Conservation (phyloP, 2,329 filamentous ascomycete species). For the Achaetomium macrosporum region DNA sequence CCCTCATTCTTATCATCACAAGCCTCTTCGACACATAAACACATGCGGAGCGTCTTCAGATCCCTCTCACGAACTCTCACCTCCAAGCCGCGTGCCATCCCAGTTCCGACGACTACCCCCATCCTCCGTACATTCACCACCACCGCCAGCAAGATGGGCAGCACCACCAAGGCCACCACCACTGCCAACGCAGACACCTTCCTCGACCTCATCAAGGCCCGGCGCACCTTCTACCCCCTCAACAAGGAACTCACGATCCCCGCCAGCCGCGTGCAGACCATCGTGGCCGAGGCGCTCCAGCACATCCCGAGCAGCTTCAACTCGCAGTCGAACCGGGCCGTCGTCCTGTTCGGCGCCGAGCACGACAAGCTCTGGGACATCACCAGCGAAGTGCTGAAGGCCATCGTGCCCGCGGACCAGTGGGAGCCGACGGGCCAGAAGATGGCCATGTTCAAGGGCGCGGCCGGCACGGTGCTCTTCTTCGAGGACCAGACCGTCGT, state of each 20-base stretch:
- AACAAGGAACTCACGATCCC: slow-evolving; percentile 57
- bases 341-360: slow-evolving; percentile 74
- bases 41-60: slow-evolving; percentile 1
- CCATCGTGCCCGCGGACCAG: slow-evolving; percentile 59
- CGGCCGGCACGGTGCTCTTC: slow-evolving; percentile 79
- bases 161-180: slow-evolving; percentile 42
- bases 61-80: not conserved
- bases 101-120: not conserved
- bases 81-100: not conserved
- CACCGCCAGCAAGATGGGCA: slow-evolving; percentile 37
- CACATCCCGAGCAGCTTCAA: slow-evolving; percentile 82
- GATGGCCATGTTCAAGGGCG: slow-evolving; percentile 57
- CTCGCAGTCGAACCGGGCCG: slow-evolving; percentile 72
- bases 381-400: slow-evolving; percentile 57
- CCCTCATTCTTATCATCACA: not conserved
- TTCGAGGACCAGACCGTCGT: slow-evolving; percentile 71
- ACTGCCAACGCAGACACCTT: slow-evolving; percentile 45
- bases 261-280: slow-evolving; percentile 55
- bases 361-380: slow-evolving; percentile 87
- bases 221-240: slow-evolving; percentile 64
- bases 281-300: slow-evolving; percentile 58
- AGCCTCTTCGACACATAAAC: not conserved
- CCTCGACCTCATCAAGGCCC: slow-evolving; percentile 59
- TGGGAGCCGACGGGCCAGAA: slow-evolving; percentile 48
- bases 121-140: slow-evolving; percentile 17